Percentiles rank a stretch among this genome's conserved stretches.
Conservation (phyloP, 805 yeast species). For the Trichomonascus vanleenenianus region DNA sequence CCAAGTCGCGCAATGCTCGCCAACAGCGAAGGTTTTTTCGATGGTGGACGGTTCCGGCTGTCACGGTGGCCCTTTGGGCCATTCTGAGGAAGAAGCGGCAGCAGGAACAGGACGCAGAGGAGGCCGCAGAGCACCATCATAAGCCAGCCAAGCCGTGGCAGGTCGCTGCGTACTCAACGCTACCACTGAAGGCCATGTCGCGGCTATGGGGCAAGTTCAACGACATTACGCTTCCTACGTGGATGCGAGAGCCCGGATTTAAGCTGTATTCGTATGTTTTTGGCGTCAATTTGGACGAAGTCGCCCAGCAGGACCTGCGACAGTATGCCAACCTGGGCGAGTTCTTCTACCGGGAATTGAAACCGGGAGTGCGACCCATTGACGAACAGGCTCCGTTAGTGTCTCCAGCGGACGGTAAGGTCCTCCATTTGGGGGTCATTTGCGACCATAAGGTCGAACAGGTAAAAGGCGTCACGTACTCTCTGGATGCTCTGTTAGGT, state of each 20-base stretch:
- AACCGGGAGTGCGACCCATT: constrained; percentile 73
- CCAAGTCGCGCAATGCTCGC: constrained; percentile 1
- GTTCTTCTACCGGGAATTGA: constrained; percentile 78
- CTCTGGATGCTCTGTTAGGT: constrained; percentile 83
- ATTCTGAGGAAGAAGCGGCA: constrained; percentile 11
- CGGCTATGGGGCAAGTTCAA: constrained; percentile 94
- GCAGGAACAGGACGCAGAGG: constrained; percentile 9
- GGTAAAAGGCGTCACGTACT: constrained; percentile 92
- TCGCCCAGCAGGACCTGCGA: constrained; percentile 71
- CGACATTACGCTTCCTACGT: constrained; percentile 71
- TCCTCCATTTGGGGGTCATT: constrained; percentile 74
- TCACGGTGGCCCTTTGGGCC: constrained; percentile 18
- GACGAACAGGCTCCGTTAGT: constrained; percentile 57
- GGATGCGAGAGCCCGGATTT: constrained; percentile 81
- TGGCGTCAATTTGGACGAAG: constrained; percentile 85
- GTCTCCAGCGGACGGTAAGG: constrained; percentile 91
- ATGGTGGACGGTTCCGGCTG: constrained; percentile 23
- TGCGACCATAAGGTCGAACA: constrained; percentile 79
- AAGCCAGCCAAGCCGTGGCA: constrained; percentile 76
- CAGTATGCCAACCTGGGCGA: constrained; percentile 78
- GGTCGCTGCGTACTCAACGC: constrained; percentile 76
- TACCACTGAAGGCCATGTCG: constrained; percentile 86
- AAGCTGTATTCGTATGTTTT: constrained; percentile 68
- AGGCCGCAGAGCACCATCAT: constrained; percentile 6
- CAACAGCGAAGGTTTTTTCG: constrained; percentile 12